These are phyloP conservation scores for Salix udensis DNA, from an alignment of 345 rosid species.

Conservation along the genomic window DNA sequence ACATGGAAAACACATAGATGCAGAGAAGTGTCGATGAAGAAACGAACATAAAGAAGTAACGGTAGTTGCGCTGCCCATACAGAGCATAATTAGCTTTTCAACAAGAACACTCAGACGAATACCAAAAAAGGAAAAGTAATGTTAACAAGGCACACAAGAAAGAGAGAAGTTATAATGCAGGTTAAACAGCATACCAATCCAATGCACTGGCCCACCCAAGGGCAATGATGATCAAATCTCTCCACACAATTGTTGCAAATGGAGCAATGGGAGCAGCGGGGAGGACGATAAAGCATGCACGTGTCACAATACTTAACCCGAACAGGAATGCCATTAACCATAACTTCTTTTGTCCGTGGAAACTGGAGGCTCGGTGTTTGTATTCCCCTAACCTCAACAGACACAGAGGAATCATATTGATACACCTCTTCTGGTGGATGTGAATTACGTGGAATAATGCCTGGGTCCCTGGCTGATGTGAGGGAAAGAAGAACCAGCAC, in stretches of 20 bases:
- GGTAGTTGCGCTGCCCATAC: slow-evolving; percentile 83
- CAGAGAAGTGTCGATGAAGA: slow-evolving; percentile 84
- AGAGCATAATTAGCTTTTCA: not conserved
- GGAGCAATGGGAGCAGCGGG: slow-evolving; percentile 95
- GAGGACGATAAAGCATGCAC: slow-evolving; percentile 97
- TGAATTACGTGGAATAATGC: slow-evolving; percentile 77
- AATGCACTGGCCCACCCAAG: slow-evolving; percentile 99
- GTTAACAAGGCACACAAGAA: not conserved
- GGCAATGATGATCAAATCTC: slow-evolving; percentile 98
- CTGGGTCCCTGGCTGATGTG: slow-evolving; percentile 93
- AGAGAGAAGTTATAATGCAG: not conserved
- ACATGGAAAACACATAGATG: slow-evolving; percentile 80
- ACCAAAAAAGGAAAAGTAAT: not conserved
- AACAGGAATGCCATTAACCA: slow-evolving; percentile 74
- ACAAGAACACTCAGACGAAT: not conserved
- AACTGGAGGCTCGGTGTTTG: slow-evolving; percentile 86
- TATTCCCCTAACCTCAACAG: slow-evolving; percentile 65
- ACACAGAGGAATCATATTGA: slow-evolving; percentile 54
- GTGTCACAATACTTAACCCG: slow-evolving; percentile 93
- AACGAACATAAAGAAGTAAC: slow-evolving; percentile 93
- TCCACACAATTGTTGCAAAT: slow-evolving; percentile 90
- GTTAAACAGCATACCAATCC: slow-evolving; percentile 66
- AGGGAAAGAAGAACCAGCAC: slow-evolving; percentile 76
- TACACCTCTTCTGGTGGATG: slow-evolving; percentile 96
- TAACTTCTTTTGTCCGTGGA: slow-evolving; percentile 83